Conservation (phyloP, 1,284 basidiomycete species). For the Sporisorium graminicola region DNA sequence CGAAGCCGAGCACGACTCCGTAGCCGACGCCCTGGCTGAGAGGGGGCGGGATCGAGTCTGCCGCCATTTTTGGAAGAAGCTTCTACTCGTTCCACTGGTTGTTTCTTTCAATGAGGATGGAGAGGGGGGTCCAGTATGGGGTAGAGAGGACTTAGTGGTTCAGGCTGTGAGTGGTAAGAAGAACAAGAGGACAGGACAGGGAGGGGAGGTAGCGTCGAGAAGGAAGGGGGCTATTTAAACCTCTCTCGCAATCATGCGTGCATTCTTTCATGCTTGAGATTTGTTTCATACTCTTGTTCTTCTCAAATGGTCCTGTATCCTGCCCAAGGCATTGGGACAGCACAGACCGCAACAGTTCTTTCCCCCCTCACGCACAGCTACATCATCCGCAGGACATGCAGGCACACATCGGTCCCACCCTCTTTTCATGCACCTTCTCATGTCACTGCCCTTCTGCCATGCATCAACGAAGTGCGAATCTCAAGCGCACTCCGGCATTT, state of each 20-base stretch:
- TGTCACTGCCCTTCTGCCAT: background rate
- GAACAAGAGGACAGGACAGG: background rate
- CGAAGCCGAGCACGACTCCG: constrained; percentile 66
- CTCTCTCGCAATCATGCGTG: too few species aligned
- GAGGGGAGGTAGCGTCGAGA: background rate
- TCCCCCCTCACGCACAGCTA: background rate
- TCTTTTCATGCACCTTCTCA: background rate
- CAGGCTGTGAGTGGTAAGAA: background rate
- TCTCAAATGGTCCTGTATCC: too few species aligned
- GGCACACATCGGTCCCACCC: too few species aligned
- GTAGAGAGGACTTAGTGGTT: too few species aligned
- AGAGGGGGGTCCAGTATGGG: background rate
- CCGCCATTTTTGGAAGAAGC: constrained; percentile 20
- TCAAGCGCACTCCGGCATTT: too few species aligned
- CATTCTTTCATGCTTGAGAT: too few species aligned
- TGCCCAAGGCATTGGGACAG: background rate
- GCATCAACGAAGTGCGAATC: background rate
- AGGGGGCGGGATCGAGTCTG: constrained; percentile 48
- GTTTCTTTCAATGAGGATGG: background rate
- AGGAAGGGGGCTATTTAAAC: background rate
- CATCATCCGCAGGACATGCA: background rate
- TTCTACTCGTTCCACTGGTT: background rate
- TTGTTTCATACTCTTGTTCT: too few species aligned
- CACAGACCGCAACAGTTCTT: constrained; percentile 9
- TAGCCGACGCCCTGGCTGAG: constrained; percentile 66